Evolutionary conservation across 768 basidiomycete species (phyloP).

Genomic region (Boletellus ananas): DNA sequence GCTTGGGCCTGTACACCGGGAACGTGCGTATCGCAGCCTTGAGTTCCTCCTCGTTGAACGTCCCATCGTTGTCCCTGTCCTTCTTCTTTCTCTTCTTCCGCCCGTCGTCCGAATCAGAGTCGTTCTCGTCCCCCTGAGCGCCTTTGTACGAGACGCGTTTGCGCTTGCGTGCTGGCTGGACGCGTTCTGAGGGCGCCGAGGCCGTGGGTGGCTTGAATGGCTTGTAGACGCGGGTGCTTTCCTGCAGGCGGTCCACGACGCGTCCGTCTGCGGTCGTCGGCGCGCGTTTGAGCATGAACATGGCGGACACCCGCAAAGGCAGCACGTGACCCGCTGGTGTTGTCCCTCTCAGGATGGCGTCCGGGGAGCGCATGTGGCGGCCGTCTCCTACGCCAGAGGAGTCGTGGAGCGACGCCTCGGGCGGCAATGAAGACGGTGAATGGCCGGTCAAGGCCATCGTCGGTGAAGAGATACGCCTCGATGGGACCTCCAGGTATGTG

Average conservation of each 20-base stretch:
- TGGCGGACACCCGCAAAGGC: conserved; percentile 9
- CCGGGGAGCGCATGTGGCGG: conserved; percentile 16
- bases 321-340: conserved; percentile 21
- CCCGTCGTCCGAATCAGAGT: conserved; percentile 49
- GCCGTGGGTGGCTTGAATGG: conserved; percentile 76
- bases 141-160: conserved; percentile 88
- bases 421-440: conserved; percentile 29
- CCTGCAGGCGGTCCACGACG: conserved; percentile 61
- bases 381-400: conserved; percentile 30
- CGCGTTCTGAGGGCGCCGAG: conserved; percentile 42
- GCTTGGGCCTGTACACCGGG: conserved; percentile 79
- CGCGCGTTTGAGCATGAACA: conserved; percentile 60
- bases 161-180: conserved; percentile 73
- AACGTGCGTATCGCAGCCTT: conserved; percentile 62
- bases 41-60: conserved; percentile 60
- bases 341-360: no score
- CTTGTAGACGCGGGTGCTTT: conserved; percentile 69
- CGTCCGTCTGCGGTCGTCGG: conserved; percentile 72
- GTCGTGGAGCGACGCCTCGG: conserved; percentile 30
- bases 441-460: conserved; percentile 30
- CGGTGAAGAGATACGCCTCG: conserved; percentile 30
- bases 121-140: conserved; percentile 53
- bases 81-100: conserved; percentile 64
- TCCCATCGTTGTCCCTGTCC: conserved; percentile 53
- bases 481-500: conserved; percentile 26